Conservation (phyloP, 371 early-diverging fungal genomes). For the Apophysomyces trapeziformis region DNA sequence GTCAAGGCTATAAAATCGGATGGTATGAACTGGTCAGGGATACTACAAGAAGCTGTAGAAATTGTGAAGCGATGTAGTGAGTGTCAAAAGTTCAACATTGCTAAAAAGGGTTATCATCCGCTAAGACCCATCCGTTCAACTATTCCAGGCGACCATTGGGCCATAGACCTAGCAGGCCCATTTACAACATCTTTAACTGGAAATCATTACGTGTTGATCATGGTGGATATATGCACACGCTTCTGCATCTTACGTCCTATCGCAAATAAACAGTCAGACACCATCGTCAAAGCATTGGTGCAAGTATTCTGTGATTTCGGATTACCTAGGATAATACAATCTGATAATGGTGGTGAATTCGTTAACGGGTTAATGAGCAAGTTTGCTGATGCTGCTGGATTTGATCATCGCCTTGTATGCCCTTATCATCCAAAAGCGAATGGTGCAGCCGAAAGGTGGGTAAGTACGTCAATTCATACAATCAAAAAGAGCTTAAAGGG, state of each 20-base stretch:
- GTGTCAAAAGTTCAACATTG: too few species aligned
- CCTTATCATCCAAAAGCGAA: conserved; percentile 17
- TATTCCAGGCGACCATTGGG: too few species aligned
- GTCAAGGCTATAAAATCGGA: too few species aligned
- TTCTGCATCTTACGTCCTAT: conserved; percentile 28
- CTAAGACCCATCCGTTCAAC: too few species aligned
- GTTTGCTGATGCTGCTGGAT: background rate
- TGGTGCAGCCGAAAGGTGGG: conserved; percentile 21
- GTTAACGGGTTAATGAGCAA: conserved; percentile 15
- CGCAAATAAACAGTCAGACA: conserved; percentile 22
- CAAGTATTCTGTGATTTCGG: conserved; percentile 34
- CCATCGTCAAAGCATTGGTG: conserved; percentile 22
- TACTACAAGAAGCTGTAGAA: too few species aligned
- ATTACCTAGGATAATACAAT: conserved; percentile 19
- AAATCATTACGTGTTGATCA: conserved; percentile 14
- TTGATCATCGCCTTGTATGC: conserved; percentile 5
- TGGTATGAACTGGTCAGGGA: too few species aligned
- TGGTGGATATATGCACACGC: conserved; percentile 30
- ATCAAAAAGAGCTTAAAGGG: conserved; percentile 23
- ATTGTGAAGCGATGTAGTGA: too few species aligned
- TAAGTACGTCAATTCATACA: conserved; percentile 23
- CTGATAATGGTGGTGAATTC: conserved; percentile 39
- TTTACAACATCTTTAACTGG: too few species aligned
- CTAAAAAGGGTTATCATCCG: too few species aligned
- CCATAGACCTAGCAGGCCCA: too few species aligned